Conservation (phyloP, 306 rosid genomes). For the Corylus avellana region DNA sequence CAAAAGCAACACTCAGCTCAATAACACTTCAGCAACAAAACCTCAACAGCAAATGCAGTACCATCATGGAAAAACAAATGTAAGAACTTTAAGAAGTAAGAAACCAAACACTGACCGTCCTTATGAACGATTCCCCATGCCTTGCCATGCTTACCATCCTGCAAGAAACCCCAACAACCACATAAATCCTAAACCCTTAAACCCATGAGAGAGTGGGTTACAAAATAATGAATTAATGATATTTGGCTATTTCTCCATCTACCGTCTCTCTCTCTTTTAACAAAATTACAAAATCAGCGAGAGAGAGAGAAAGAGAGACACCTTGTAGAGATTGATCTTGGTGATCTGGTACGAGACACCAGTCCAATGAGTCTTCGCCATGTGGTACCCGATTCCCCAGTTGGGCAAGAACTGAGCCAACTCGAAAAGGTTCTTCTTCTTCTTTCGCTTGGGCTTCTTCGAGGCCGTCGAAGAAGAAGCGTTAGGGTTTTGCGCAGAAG, state of each 20-base stretch:
- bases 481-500: slow-evolving; percentile 40
- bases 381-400: slow-evolving; percentile 90
- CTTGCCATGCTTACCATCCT: slow-evolving; percentile 95
- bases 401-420: slow-evolving; percentile 85
- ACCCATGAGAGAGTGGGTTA: neutral
- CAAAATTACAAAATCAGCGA: slow-evolving; percentile 9
- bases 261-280: neutral
- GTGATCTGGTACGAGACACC: slow-evolving; percentile 86
- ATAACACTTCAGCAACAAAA: neutral
- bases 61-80: neutral
- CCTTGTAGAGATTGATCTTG: slow-evolving; percentile 94
- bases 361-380: slow-evolving; percentile 90
- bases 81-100: neutral
- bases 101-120: slow-evolving; percentile 50
- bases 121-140: slow-evolving; percentile 95
- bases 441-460: slow-evolving; percentile 66
- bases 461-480: slow-evolving; percentile 25
- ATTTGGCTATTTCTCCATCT: too few relatives aligned
- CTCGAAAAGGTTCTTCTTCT: slow-evolving; percentile 92
- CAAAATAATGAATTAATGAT: too few relatives aligned
- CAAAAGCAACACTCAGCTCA: neutral
- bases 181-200: slow-evolving; percentile 29
- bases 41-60: neutral
- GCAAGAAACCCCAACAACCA: slow-evolving; percentile 11
- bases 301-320: slow-evolving; percentile 15